Percentiles rank a stretch among this genome's conserved stretches.
Conservation (phyloP, 371 early-diverging fungal genomes). For the Haplosporangium sp. region DNA sequence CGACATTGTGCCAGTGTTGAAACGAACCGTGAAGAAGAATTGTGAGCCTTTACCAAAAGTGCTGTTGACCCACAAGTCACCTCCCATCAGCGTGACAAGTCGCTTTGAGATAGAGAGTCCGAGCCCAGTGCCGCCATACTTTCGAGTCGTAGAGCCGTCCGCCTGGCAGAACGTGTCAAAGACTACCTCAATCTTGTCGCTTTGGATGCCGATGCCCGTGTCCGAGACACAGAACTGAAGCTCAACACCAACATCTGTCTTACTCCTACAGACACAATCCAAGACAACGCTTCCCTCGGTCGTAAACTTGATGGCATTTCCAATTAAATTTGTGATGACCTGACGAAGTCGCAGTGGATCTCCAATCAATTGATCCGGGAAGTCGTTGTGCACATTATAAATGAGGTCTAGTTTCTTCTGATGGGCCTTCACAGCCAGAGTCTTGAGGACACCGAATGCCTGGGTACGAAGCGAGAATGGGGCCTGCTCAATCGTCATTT, state of each 20-base stretch:
- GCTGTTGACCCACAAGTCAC: conserved; percentile 80
- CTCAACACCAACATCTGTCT: conserved; percentile 58
- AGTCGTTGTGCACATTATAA: conserved; percentile 70
- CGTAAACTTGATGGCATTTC: conserved; percentile 91
- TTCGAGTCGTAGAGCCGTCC: conserved; percentile 83
- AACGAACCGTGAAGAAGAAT: conserved; percentile 77
- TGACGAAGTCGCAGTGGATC: conserved; percentile 83
- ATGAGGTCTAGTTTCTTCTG: conserved; percentile 74
- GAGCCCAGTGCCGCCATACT: conserved; percentile 87
- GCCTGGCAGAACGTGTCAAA: conserved; percentile 89
- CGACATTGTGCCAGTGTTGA: conserved; percentile 56
- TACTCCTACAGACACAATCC: conserved; percentile 55
- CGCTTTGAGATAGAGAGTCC: conserved; percentile 85
- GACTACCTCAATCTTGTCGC: conserved; percentile 75
- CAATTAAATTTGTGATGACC: conserved; percentile 86
- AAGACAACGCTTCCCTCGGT: conserved; percentile 73
- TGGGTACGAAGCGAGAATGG: conserved; percentile 77
- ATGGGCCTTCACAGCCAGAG: conserved; percentile 72
- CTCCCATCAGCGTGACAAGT: conserved; percentile 83
- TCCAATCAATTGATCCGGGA: conserved; percentile 78
- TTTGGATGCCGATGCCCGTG: conserved; percentile 89
- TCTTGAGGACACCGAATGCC: conserved; percentile 75
- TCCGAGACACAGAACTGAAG: conserved; percentile 80
- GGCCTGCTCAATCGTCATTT: conserved; percentile 75
- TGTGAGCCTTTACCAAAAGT: conserved; percentile 75